Evolutionary conservation across 169 alveolate species (phyloP).

Genomic region (Plasmodium yoelii): DNA sequence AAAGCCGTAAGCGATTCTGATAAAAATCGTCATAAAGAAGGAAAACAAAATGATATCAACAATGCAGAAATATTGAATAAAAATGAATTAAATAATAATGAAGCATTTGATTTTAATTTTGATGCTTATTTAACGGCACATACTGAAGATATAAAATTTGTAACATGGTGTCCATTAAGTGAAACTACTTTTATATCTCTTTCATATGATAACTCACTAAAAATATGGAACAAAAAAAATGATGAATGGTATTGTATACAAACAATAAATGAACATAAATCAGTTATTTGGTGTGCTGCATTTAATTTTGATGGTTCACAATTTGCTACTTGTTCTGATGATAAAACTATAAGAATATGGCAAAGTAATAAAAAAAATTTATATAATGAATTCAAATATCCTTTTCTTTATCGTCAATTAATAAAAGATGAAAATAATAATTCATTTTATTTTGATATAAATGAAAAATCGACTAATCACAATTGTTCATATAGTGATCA

Average conservation of each 20-base stretch:
- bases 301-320: slow-evolving; percentile 80
- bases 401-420: slow-evolving; percentile 52
- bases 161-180: slow-evolving; percentile 65
- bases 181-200: slow-evolving; percentile 78
- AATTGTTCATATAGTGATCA: slow-evolving; percentile 5
- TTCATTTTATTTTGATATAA: not conserved
- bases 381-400: slow-evolving; percentile 39
- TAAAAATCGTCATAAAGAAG: too few species aligned
- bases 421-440: slow-evolving; percentile 28
- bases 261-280: slow-evolving; percentile 78
- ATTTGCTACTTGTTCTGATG: slow-evolving; percentile 83
- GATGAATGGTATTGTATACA: slow-evolving; percentile 86
- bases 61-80: too few species aligned
- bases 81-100: not conserved
- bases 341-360: slow-evolving; percentile 64
- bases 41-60: too few species aligned
- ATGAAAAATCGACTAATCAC: not conserved
- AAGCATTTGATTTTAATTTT: slow-evolving; percentile 29
- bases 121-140: slow-evolving; percentile 67
- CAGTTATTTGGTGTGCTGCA: slow-evolving; percentile 84
- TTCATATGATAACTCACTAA: slow-evolving; percentile 65
- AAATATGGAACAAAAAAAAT: slow-evolving; percentile 32
- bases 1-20: too few species aligned
- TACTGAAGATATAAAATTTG: slow-evolving; percentile 58
- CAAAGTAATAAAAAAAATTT: slow-evolving; percentile 23